Base-by-base conservation (phyloP, 345 rosid genomes). In the Heritiera fomes region DNA sequence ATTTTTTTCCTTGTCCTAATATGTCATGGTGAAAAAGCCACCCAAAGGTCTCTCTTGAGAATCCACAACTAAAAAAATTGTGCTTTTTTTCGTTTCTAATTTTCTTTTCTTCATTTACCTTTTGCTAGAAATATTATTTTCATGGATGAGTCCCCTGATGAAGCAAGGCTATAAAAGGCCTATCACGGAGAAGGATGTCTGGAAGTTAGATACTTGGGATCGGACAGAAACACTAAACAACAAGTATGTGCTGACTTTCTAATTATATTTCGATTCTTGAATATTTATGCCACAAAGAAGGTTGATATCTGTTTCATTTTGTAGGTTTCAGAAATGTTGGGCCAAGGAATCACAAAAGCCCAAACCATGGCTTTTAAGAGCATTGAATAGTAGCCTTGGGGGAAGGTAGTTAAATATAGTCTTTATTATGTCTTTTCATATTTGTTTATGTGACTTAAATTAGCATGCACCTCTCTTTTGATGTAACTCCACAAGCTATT, bases 161-260 rank as follows among this genome's bases (percentile, higher is more conserved):
- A 81, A 87, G 91, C 85, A 78, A 80, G 99, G 99, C 59, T 96
- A 94, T 38, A 88, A 87, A 84, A 88, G 91, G 80, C 97, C 97
- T 82, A 88, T 96, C 77, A 94, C 97, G 0, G 98, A 94, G 84
- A 96, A 89, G 87, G 99, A 96, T 81, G 84, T 96, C 45, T 94
- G 99, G 99, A 90, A 91, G 83, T 84, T 96, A 72, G 99, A 94
- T 81, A 80, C 89, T 43, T 94, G 98, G 99, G 99, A 96, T 88
- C 90, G 66, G 68, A 90, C 99, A 53, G 98, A 91, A 86, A 94
- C 95, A 7, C 87, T 94, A 77, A 90, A 89, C 79, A 85, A 71
- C 59, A 88, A 80, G 99, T 96, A 46, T 77, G 82, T 81, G 28
- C 58, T 50, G 75, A 11, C 40, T 64, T 63, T 74, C 78, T 79